These are phyloP conservation scores for Melampsora larici-populina DNA, from an alignment of 1,284 basidiomycete genomes.

Conservation along the genomic window DNA sequence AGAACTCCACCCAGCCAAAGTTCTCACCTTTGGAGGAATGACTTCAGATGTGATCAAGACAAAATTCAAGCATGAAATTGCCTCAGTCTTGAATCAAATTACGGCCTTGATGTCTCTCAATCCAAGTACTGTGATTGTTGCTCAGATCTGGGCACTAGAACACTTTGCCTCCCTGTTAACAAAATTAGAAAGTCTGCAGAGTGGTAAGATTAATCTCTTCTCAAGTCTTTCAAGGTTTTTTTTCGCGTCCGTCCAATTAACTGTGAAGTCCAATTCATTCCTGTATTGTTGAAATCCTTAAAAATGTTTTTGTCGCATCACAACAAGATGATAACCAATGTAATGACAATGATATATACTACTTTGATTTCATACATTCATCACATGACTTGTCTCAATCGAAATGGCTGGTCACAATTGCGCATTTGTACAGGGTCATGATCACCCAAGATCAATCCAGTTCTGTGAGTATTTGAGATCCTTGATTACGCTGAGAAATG, in stretches of 20 bases:
- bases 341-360: constrained; percentile 58
- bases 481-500: no score
- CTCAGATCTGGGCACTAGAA: constrained; percentile 73
- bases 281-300: constrained; percentile 80
- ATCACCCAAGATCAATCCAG: constrained; percentile 32
- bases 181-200: constrained; percentile 75
- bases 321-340: constrained; percentile 81
- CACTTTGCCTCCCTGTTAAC: constrained; percentile 90
- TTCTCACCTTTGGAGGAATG: constrained; percentile 51
- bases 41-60: constrained; percentile 62
- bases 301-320: constrained; percentile 91
- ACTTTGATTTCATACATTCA: neutral
- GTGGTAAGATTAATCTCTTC: constrained; percentile 14
- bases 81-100: constrained; percentile 71
- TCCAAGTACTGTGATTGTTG: constrained; percentile 80
- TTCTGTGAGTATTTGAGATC: constrained; percentile 8
- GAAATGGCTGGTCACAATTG: neutral
- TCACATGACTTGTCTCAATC: neutral
- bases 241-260: neutral
- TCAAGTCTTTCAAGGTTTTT: neutral
- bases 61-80: constrained; percentile 74
- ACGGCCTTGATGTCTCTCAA: constrained; percentile 82
- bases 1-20: constrained; percentile 78
- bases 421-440: constrained; percentile 38
- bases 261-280: constrained; percentile 56